Evolutionary conservation across 495 filamentous ascomycete species (phyloP).

Genomic region (Collariella sp.): DNA sequence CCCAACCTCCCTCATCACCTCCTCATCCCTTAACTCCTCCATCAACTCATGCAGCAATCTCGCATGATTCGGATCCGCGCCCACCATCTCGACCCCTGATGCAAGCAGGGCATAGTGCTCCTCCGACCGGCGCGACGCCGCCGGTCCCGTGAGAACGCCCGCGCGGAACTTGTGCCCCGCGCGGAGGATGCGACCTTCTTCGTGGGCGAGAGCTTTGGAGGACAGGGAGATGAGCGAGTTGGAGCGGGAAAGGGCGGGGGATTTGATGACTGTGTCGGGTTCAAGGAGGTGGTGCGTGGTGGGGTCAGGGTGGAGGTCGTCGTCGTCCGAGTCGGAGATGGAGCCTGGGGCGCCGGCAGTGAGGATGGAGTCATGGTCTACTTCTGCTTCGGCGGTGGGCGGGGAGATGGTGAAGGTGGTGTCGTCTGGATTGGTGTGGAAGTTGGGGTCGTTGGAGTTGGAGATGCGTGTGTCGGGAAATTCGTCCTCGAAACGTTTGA

Average conservation of each 20-base stretch:
- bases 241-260: constrained; percentile 51
- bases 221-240: constrained; percentile 73
- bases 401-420: constrained; percentile 12
- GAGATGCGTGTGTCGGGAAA: constrained; percentile 77
- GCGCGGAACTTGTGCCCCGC: constrained; percentile 73
- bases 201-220: constrained; percentile 67
- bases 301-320: constrained; percentile 32
- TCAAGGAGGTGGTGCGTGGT: constrained; percentile 30
- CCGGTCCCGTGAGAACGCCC: constrained; percentile 27
- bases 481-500: constrained; percentile 90
- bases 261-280: constrained; percentile 23
- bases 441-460: constrained; percentile 16
- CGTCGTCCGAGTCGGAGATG: constrained; percentile 23
- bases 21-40: constrained; percentile 55
- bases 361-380: background rate
- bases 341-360: background rate
- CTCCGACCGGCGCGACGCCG: constrained; percentile 24
- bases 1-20: constrained; percentile 46
- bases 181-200: constrained; percentile 84
- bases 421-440: constrained; percentile 14
- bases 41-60: constrained; percentile 50
- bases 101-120: constrained; percentile 39
- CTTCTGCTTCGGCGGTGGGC: background rate
- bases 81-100: constrained; percentile 36
- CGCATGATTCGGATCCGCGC: constrained; percentile 48